Evolutionary conservation across 2,329 filamentous ascomycete genomes (phyloP).

Genomic region (Sclerotinia trifoliorum): DNA sequence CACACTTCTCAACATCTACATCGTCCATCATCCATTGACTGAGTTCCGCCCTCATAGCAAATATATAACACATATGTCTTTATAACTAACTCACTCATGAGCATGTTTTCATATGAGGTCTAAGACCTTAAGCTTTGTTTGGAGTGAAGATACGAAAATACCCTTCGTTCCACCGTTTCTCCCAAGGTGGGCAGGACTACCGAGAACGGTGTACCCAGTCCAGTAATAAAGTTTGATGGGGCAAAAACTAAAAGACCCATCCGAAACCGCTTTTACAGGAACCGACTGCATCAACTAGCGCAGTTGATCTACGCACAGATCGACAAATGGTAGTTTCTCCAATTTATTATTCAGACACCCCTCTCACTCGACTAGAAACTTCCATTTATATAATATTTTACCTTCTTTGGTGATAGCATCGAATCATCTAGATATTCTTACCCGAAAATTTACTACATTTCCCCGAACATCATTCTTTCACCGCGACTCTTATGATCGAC

Average conservation of each 20-base stretch:
- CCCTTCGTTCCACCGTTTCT: not conserved
- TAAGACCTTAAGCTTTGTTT: not conserved
- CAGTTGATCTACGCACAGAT: slow-evolving; percentile 3
- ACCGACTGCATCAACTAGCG: not conserved
- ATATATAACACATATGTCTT: not conserved
- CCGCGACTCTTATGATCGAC: not conserved
- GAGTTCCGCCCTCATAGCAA: not conserved
- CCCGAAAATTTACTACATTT: not conserved
- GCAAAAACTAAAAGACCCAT: not conserved
- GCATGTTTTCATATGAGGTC: slow-evolving; percentile 6
- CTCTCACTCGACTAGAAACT: not conserved
- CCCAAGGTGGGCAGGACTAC: slow-evolving; percentile 5
- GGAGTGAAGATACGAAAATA: slow-evolving; percentile 1
- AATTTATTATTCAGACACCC: not conserved
- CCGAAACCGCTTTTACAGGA: slow-evolving; percentile 10
- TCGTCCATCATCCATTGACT: not conserved
- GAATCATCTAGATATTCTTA: slow-evolving; percentile 13
- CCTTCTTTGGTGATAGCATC: not conserved
- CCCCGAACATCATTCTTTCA: slow-evolving; percentile 3
- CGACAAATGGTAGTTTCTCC: not conserved
- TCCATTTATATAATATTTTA: not conserved
- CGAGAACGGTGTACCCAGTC: not conserved
- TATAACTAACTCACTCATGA: not conserved
- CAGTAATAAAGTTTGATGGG: not conserved
- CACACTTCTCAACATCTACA: not conserved